Evolutionary conservation across 208 protist species (phyloP), one percentile per base, ranked within the genome.

Genomic region (Strigomonas culicis): DNA sequence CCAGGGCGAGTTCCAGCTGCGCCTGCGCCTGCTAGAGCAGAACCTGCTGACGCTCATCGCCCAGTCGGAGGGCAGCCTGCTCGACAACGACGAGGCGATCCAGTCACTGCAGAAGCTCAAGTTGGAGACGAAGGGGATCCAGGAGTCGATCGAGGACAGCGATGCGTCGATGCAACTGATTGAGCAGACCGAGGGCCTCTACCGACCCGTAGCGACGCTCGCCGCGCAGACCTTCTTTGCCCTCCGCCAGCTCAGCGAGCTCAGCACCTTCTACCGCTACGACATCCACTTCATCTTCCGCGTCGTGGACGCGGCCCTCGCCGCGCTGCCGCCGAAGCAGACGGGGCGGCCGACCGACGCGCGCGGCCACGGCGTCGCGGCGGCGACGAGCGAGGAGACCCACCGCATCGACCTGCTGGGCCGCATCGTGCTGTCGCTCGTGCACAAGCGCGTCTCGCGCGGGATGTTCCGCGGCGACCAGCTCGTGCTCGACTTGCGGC

Each of bases 81-180:
- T 99, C 4, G 98, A 99, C 22, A 93, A 99, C 78, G 97, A 99
- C 58, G 68, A 76, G 10, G 80, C 99, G 0, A 97, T 99, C 19
- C 64, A 88, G 24, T 93, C 92, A 17, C 66, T 99, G 11, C 90
- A 98, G 53, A 70, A 73, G 17, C 86, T 99, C 8, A 99, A 99
- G 82, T 74, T 60, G 19, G 96, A 98, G 60, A 80, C 97, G 4
- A 70, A 61, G 2, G 71, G 82, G 8, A 93, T 99, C 39, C 82
- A 97, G 15, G 43, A 74, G 19, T 95, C 94, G 60, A 92, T 99
- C 62, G 74, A 60, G 22, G 75, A 98, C 63, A 98, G 97, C 49
- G 94, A 98, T 50, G 63, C 72, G 8, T 82, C 98, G 1, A 95
- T 99, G 90, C 77, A 84, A 22, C 80, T 88, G 22, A 95, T 99